Conservation (phyloP, 1,284 basidiomycete genomes). For the Anthracocystis setariae region DNA sequence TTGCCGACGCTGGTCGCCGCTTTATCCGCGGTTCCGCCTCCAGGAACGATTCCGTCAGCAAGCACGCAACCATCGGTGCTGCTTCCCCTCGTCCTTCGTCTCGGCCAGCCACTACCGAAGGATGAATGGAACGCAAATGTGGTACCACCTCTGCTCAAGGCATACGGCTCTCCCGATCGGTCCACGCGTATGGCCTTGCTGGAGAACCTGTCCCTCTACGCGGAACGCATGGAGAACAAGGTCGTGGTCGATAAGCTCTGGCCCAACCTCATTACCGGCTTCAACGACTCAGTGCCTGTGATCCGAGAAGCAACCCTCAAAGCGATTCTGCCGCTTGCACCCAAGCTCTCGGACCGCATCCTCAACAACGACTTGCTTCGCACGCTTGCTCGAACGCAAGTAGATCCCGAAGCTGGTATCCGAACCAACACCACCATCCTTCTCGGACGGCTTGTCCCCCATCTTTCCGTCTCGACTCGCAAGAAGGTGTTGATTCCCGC, state of each 20-base stretch:
- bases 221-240: conserved; percentile 85
- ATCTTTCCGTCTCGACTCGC: conserved; percentile 85
- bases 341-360: conserved; percentile 84
- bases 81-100: conserved; percentile 60
- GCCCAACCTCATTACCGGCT: conserved; percentile 94
- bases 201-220: conserved; percentile 84
- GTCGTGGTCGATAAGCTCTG: conserved; percentile 88
- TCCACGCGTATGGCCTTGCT: conserved; percentile 92
- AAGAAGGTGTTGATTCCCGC: conserved; percentile 95
- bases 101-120: conserved; percentile 51
- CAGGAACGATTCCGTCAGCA: conserved; percentile 43
- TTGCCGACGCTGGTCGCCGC: conserved; percentile 87
- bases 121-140: conserved; percentile 53
- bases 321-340: conserved; percentile 82
- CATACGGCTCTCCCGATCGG: conserved; percentile 73
- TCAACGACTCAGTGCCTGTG: conserved; percentile 89
- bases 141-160: conserved; percentile 54
- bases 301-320: conserved; percentile 95
- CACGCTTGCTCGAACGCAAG: conserved; percentile 90
- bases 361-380: conserved; percentile 96
- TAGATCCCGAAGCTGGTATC: conserved; percentile 90
- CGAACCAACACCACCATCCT: conserved; percentile 98
- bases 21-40: conserved; percentile 68
- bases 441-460: conserved; percentile 87
- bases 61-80: conserved; percentile 47